Evolutionary conservation across 1,284 basidiomycete genomes (phyloP), one percentile per base, ranked within the genome.

Genomic region (Ustilago curta): DNA sequence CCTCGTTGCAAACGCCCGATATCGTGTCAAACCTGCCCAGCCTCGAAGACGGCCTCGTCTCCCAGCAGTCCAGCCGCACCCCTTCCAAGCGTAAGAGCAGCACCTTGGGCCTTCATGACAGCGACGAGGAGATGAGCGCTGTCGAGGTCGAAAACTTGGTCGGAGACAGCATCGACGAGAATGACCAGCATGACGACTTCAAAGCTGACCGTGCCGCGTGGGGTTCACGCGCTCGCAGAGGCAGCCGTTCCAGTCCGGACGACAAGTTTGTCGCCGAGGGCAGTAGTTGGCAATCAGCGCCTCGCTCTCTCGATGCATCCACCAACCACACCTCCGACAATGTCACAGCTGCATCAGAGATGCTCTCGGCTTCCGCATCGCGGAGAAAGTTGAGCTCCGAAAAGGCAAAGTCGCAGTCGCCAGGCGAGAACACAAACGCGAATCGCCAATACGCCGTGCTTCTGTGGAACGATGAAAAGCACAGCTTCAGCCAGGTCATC

Each of bases 391-490:
- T 58, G 16, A 60, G 57, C 49, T 14, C 44, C 21, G 68, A 65
- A 1, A 48, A 37, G 27, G 42, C 19, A 16, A 59, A 72, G 21
- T 44, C 70, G 19, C 59, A 59, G 8, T 2, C 39, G 11, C 23
- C 56, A 9, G 45, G 52, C 4, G 50, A 55, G 4, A 47, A 59
- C 14, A 12, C 35, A 40, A 53, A 54, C 31, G 57, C 47, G 35
- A 74, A 68, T 39, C 79, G 75, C 14, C 90, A 73, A 91, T 95
- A 70, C 89, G 92, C 92, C 23, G 89, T 98, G 58, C 88, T 97
- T 19, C 86, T 98, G 2, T 98, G 95, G 95, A 95, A 97, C 85
- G 96, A 98, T 86, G 97, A 99, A 85, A 97, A 95, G 79, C 97
- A 98, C 85, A 95, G 93, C 2, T 93, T 93, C 79, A 91, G 92